These are phyloP conservation scores for Globisporangium perplexum DNA, from an alignment of 352 stramenopile species.

Conservation along the genomic window DNA sequence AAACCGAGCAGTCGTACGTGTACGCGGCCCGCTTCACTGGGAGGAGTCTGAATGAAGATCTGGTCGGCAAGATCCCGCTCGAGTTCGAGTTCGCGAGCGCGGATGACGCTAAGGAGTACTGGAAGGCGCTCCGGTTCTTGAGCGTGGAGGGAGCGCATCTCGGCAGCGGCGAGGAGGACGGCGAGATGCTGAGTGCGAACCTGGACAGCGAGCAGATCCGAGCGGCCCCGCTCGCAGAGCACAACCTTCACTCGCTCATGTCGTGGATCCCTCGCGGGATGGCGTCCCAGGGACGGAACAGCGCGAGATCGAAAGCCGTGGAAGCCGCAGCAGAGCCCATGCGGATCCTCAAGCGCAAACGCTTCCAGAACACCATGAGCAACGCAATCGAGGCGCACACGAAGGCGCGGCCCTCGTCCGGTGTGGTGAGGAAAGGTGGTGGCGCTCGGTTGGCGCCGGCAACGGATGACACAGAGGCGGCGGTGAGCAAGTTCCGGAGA, in stretches of 20 bases:
- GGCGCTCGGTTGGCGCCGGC: conserved; percentile 21
- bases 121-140: conserved; percentile 67
- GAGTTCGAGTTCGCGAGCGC: conserved; percentile 34
- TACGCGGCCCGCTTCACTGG: conserved; percentile 56
- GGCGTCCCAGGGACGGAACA: conserved; percentile 29
- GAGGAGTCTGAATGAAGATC: conserved; percentile 44
- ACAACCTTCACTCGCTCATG: conserved; percentile 65
- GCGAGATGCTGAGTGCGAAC: conserved; percentile 39
- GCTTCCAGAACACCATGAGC: conserved; percentile 23
- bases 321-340: conserved; percentile 31
- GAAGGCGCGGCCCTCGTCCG: conserved; percentile 11
- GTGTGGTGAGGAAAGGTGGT: not conserved
- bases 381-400: conserved; percentile 11
- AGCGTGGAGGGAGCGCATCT: conserved; percentile 58
- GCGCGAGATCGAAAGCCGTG: conserved; percentile 49
- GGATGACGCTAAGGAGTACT: conserved; percentile 57
- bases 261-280: conserved; percentile 59
- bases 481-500: conserved; percentile 39
- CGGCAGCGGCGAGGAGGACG: conserved; percentile 26
- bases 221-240: conserved; percentile 45
- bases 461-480: conserved; percentile 23
- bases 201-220: conserved; percentile 51
- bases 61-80: conserved; percentile 49
- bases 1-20: conserved; percentile 50
- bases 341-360: conserved; percentile 50